phyloP scores from a whole-genome alignment of 2,329 filamentous ascomycete genomes.

The Lojkania enalia region DNA sequence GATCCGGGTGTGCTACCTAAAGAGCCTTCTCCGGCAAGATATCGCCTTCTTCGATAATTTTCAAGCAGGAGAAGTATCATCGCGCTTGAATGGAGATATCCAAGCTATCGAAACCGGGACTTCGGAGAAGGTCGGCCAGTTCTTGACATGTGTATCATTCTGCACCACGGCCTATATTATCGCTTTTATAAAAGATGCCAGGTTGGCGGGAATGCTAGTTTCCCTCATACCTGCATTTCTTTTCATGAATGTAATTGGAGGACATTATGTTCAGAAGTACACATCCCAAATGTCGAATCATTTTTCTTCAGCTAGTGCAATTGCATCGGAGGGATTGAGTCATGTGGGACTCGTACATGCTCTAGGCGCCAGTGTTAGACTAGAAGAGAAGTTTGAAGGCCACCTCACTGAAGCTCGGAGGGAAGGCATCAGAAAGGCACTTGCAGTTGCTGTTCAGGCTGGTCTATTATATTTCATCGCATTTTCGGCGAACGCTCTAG shows the following conservation, averaged over 20 bases:
- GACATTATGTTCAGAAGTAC: slow-evolving; percentile 59
- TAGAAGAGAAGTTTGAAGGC: slow-evolving; percentile 63
- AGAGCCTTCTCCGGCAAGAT: slow-evolving; percentile 62
- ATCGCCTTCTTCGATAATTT: slow-evolving; percentile 66
- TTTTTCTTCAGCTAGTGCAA: slow-evolving; percentile 62
- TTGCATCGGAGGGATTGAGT: slow-evolving; percentile 64
- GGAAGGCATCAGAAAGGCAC: slow-evolving; percentile 62
- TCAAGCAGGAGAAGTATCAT: slow-evolving; percentile 64
- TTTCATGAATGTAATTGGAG: slow-evolving; percentile 60
- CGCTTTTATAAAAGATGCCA: slow-evolving; percentile 66
- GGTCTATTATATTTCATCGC: slow-evolving; percentile 69
- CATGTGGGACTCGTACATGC: slow-evolving; percentile 66
- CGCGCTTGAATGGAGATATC: slow-evolving; percentile 67
- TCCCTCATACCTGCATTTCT: slow-evolving; percentile 66
- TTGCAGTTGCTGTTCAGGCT: slow-evolving; percentile 60
- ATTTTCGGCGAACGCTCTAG: slow-evolving; percentile 67
- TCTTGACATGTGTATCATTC: slow-evolving; percentile 64
- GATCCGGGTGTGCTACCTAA: slow-evolving; percentile 63
- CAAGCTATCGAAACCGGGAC: slow-evolving; percentile 69
- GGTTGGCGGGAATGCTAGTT: slow-evolving; percentile 65
- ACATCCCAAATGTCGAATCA: slow-evolving; percentile 54
- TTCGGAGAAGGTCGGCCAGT: slow-evolving; percentile 70
- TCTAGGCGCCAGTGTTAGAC: slow-evolving; percentile 61
- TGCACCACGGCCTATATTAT: slow-evolving; percentile 69
- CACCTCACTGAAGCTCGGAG: slow-evolving; percentile 56